These are phyloP conservation scores for Blastobotrys buckinghamii DNA, from an alignment of 1,139 yeast species.

Conservation along the genomic window DNA sequence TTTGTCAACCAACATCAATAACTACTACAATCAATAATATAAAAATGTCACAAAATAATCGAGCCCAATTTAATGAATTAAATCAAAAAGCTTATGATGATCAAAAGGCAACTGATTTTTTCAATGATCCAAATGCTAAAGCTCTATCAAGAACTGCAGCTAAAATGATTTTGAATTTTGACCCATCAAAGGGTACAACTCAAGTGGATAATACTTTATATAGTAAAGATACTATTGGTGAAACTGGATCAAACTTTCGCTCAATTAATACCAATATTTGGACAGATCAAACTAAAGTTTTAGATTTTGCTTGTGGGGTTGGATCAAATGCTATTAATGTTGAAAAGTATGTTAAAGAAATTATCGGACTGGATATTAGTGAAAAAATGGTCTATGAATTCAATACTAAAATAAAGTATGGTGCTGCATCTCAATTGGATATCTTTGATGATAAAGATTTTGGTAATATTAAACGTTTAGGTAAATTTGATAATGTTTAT, in stretches of 20 bases:
- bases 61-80: conserved; percentile 3
- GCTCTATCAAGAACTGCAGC: conserved; percentile 3
- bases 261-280: not conserved
- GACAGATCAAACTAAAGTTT: conserved; percentile 12
- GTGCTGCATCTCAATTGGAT: not conserved
- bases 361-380: conserved; percentile 29
- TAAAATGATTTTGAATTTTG: not conserved
- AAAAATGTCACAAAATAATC: not conserved
- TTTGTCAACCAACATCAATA: not conserved
- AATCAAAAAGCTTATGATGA: conserved; percentile 7
- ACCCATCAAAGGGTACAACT: conserved; percentile 4
- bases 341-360: conserved; percentile 20
- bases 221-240: not conserved
- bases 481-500: conserved; percentile 25
- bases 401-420: not conserved
- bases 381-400: conserved; percentile 19
- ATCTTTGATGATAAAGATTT: conserved; percentile 2
- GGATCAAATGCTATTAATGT: conserved; percentile 24
- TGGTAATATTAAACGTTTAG: not conserved
- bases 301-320: conserved; percentile 32
- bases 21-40: not conserved
- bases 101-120: conserved; percentile 12
- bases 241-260: not conserved
- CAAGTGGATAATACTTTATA: not conserved
- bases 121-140: conserved; percentile 4